Base-by-base conservation (phyloP, 179 eudicot species). In the Beta corolliflora region DNA sequence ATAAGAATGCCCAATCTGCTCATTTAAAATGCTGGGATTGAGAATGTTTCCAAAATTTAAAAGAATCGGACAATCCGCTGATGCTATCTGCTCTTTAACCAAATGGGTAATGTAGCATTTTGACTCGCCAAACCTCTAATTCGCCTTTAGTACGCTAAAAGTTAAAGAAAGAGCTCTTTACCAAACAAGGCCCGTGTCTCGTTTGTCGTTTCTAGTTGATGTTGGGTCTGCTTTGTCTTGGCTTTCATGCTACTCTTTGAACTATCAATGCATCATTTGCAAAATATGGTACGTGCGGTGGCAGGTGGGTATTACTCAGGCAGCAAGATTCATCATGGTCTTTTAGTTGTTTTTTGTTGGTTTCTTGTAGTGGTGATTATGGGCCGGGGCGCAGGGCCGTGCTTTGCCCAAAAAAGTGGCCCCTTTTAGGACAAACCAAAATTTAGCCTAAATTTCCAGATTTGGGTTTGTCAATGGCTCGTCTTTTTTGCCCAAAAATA, bases 161-260 rank as follows among this genome's bases (percentile, higher is more conserved):
- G 9, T 60, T 60, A n/a, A 19, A n/a, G 64, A 60, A 5, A n/a
- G n/a, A n/a, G n/a, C 25, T 60, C 29, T 12, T 64, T 64, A 13
- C 41, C 16, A 13, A 64, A 29, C 9, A 64, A 16, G 53, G 7
- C 52, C 21, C 4, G 23, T 76, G 2, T 23, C 23, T 48, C 52
- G 18, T 56, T 58, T 82, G 52, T 12, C 53, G 6, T 45, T 63
- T 50, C 1, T 36, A 14, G 48, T 11, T 7, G 25, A 58, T 56
- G 60, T 79, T 15, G 21, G 3, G 46, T 75, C 76, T 48, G 56
- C 65, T 23, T n/a, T 78, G 67, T 76, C 73, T 46, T 79, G 59
- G 9, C 55, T 41, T 31, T 58, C 8, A 53, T 48, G 46, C 61
- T 44, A 44, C 3, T 46, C 0, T 70, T 76, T 53, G 16, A 23